Percentiles rank a stretch among this genome's conserved stretches.
Evolutionary conservation across 331 rosid genomes (phyloP).

Genomic region (Rhamnella rubrinervis): DNA sequence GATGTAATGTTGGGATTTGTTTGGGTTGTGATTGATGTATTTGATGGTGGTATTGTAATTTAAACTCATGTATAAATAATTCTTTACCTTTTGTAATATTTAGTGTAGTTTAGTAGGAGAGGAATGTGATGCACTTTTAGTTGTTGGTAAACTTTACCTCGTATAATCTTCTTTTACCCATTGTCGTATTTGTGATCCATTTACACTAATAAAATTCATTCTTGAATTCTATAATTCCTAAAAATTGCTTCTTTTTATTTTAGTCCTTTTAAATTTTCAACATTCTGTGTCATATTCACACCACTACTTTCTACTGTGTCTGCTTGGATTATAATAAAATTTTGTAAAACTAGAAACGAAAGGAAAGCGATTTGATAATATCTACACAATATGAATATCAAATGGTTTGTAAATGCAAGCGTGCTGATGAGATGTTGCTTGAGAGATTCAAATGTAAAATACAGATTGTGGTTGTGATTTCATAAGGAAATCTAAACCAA

Average conservation of each 20-base stretch:
- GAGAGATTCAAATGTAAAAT: slow-evolving; percentile 8
- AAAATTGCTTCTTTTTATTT: background rate
- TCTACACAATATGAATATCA: background rate
- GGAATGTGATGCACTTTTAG: background rate
- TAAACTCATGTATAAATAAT: slow-evolving; percentile 11
- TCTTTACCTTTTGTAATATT: background rate
- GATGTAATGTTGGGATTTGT: slow-evolving; percentile 18
- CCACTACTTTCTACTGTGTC: background rate
- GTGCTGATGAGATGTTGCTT: slow-evolving; percentile 18
- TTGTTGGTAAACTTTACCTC: background rate
- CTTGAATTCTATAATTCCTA: slow-evolving; percentile 3
- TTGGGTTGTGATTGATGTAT: slow-evolving; percentile 24
- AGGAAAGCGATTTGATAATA: too few relatives aligned
- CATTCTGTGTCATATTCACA: background rate
- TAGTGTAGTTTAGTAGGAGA: background rate
- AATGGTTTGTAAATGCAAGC: slow-evolving; percentile 4
- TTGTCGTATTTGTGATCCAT: slow-evolving; percentile 24
- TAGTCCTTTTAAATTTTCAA: background rate
- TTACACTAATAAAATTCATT: slow-evolving; percentile 22
- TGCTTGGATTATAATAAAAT: too few relatives aligned
- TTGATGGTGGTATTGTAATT: slow-evolving; percentile 19
- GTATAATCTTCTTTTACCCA: background rate
- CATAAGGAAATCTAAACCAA: slow-evolving; percentile 7
- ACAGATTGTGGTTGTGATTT: background rate
- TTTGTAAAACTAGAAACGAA: too few relatives aligned